phyloP scores from a whole-genome alignment of 352 stramenopile species.

The Plasmopara halstedii region DNA sequence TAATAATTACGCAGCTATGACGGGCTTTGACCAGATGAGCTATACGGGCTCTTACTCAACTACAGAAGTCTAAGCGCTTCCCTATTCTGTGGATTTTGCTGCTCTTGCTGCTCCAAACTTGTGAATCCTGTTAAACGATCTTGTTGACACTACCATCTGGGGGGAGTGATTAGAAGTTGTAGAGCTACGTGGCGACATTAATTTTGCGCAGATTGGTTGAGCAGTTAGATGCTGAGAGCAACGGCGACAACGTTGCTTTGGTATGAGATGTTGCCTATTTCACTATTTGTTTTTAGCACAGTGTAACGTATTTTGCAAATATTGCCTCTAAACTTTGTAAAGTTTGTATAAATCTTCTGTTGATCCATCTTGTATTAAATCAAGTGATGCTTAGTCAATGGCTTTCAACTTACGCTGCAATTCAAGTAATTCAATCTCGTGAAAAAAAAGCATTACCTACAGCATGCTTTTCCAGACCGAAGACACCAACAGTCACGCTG shows the following conservation, averaged over 20 bases:
- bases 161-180: background rate
- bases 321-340: background rate
- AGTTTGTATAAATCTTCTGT: no score
- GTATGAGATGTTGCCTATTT: constrained; percentile 16
- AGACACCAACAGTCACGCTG: constrained; percentile 35
- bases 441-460: constrained; percentile 16
- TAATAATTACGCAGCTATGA: constrained; percentile 70
- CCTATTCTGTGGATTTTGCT: constrained; percentile 1
- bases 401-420: no score
- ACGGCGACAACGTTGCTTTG: constrained; percentile 6
- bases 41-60: constrained; percentile 70
- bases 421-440: no score
- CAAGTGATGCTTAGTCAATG: no score
- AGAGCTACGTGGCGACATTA: background rate
- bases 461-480: constrained; percentile 16
- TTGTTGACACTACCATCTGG: background rate
- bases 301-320: constrained; percentile 19
- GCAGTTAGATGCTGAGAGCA: background rate
- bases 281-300: background rate
- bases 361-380: no score
- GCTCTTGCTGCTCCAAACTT: constrained; percentile 1
- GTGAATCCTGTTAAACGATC: background rate
- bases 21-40: constrained; percentile 73
- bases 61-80: constrained; percentile 41
- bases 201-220: background rate